Evolutionary conservation across 1,139 yeast genomes (phyloP).

Genomic region (Debaryomyces sp.): DNA sequence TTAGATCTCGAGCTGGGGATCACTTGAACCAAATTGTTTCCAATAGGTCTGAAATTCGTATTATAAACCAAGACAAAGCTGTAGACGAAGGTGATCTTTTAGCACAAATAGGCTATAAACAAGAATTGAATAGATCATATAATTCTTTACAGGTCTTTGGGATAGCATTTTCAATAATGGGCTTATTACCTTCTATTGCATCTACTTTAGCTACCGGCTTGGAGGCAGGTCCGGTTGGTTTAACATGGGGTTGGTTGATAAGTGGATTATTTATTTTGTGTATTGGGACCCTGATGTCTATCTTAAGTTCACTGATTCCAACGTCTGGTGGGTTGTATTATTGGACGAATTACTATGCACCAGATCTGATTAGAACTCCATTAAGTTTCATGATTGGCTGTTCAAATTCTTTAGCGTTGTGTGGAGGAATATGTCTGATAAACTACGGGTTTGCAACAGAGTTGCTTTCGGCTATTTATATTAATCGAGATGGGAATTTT

Average conservation of each 20-base stretch:
- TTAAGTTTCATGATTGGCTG: conserved; percentile 31
- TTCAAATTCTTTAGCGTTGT: conserved; percentile 29
- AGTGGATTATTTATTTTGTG: conserved; percentile 54
- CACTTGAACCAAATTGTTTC: conserved; percentile 27
- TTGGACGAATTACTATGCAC: conserved; percentile 40
- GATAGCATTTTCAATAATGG: conserved; percentile 57
- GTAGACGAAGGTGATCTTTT: conserved; percentile 20
- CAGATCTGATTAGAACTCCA: conserved; percentile 23
- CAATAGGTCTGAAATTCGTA: conserved; percentile 27
- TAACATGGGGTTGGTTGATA: conserved; percentile 68
- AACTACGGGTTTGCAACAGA: conserved; percentile 31
- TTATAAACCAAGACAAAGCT: conserved; percentile 30
- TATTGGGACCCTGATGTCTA: conserved; percentile 62
- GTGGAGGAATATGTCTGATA: conserved; percentile 31
- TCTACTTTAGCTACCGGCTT: conserved; percentile 29
- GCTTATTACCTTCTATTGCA: conserved; percentile 50
- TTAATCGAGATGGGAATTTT: conserved; percentile 26
- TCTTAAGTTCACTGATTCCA: conserved; percentile 62
- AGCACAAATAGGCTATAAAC: conserved; percentile 44
- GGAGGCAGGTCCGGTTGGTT: conserved; percentile 56
- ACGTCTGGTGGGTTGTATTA: conserved; percentile 68
- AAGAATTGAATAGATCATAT: conserved; percentile 48
- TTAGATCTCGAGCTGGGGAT: conserved; percentile 23
- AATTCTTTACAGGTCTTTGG: conserved; percentile 51
- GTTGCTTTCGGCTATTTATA: conserved; percentile 26